Conservation (phyloP, 2,329 filamentous ascomycete species). For the Penicillium sumatraense region DNA sequence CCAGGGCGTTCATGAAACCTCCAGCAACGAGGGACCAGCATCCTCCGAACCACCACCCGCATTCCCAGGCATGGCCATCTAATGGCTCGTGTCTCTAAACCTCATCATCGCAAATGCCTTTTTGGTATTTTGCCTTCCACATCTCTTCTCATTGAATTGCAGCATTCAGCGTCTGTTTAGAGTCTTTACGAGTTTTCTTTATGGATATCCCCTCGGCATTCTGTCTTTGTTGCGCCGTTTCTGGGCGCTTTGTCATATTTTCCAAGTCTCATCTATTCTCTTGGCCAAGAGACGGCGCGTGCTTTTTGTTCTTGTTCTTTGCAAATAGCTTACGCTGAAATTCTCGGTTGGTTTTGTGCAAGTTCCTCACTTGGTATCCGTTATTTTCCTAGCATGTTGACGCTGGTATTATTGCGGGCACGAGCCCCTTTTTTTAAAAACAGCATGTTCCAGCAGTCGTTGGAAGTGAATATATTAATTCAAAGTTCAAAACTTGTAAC, state of each 20-base stretch:
- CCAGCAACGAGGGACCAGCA: constrained; percentile 15
- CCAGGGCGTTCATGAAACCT: constrained; percentile 47
- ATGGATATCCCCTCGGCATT: constrained; percentile 37
- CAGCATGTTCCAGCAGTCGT: not conserved
- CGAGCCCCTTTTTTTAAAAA: not conserved
- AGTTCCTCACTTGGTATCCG: not conserved
- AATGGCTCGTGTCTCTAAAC: not conserved
- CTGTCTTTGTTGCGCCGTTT: constrained; percentile 18
- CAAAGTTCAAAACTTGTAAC: too few relatives aligned
- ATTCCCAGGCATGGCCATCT: constrained; percentile 15
- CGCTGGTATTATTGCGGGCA: not conserved
- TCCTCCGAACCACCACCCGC: constrained; percentile 6
- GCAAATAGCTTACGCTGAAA: not conserved
- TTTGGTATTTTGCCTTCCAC: constrained; percentile 10
- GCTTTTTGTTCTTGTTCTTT: not conserved
- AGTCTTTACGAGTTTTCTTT: constrained; percentile 32
- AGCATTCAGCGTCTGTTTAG: constrained; percentile 38
- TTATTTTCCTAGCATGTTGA: not conserved
- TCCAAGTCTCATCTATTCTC: constrained; percentile 14
- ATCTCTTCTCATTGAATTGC: constrained; percentile 22
- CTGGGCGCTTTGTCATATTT: constrained; percentile 14
- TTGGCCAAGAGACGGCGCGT: constrained; percentile 1
- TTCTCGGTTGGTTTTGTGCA: not conserved
- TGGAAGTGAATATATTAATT: not conserved
- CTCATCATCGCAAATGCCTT: constrained; percentile 3